A percentile compares a stretch with the other conserved stretches of the same genome.
phyloP scores from a whole-genome alignment of 1,139 yeast genomes.

The Saccharomycopsis hybrid region DNA sequence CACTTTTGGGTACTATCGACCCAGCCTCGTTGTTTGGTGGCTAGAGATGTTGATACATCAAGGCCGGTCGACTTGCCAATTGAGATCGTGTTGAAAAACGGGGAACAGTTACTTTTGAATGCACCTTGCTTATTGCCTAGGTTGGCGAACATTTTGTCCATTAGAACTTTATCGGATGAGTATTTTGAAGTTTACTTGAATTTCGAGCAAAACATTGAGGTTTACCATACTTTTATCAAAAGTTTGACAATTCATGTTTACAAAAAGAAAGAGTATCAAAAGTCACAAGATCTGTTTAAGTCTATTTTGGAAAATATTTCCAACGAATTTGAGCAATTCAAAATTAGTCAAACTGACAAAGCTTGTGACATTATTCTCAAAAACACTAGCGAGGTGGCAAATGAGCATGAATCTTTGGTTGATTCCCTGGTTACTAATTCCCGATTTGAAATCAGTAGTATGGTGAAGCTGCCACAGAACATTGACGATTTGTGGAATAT shows the following conservation, averaged over 20 bases:
- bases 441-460: conserved; percentile 33
- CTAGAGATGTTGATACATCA: conserved; percentile 60
- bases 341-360: conserved; percentile 1
- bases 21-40: conserved; percentile 71
- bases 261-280: conserved; percentile 33
- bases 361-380: conserved; percentile 6
- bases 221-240: conserved; percentile 39
- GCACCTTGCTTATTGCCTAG: conserved; percentile 72
- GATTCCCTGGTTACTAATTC: conserved; percentile 5
- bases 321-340: conserved; percentile 7
- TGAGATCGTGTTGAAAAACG: conserved; percentile 38
- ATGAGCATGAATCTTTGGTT: background rate
- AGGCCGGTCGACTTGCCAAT: conserved; percentile 49
- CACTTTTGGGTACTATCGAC: conserved; percentile 90
- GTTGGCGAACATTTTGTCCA: conserved; percentile 39
- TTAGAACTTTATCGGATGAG: conserved; percentile 38
- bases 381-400: background rate
- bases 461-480: conserved; percentile 39
- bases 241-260: conserved; percentile 46
- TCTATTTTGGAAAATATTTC: conserved; percentile 5
- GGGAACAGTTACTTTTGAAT: conserved; percentile 28
- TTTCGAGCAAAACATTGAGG: conserved; percentile 34
- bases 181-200: conserved; percentile 41
- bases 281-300: conserved; percentile 1
- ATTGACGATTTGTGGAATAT: conserved; percentile 64